A percentile compares a stretch with the other conserved stretches of the same genome.
Conservation (phyloP, 1,284 basidiomycete genomes). For the Ustilago bromivora region DNA sequence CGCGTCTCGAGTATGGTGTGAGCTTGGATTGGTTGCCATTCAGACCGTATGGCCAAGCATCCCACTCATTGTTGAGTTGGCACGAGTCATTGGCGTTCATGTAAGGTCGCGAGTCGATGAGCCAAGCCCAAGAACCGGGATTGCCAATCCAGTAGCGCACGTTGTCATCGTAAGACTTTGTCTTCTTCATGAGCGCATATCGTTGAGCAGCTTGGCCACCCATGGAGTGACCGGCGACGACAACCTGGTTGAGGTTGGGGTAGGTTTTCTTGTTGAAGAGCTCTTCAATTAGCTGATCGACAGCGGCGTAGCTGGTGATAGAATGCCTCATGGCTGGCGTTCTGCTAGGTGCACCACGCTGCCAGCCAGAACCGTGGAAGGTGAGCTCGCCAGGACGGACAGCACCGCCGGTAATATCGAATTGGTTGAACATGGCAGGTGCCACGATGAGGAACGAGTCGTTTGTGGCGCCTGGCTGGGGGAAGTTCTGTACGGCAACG, state of each 20-base stretch:
- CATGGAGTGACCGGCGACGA: constrained; percentile 63
- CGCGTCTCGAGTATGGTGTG: constrained; percentile 26
- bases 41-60: constrained; percentile 67
- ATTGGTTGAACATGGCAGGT: constrained; percentile 40
- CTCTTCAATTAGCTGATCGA: constrained; percentile 50
- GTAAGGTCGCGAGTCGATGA: constrained; percentile 55
- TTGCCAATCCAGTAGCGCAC: constrained; percentile 62
- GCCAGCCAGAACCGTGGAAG: constrained; percentile 55
- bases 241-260: constrained; percentile 62
- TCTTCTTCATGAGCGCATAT: constrained; percentile 56
- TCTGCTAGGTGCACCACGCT: constrained; percentile 45
- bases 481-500: constrained; percentile 38
- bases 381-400: constrained; percentile 34
- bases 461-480: constrained; percentile 28
- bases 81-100: constrained; percentile 41
- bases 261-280: constrained; percentile 56
- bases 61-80: constrained; percentile 25
- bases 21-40: constrained; percentile 55
- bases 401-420: constrained; percentile 51
- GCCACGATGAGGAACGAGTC: constrained; percentile 45
- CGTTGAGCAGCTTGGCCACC: constrained; percentile 62
- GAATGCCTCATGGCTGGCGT: constrained; percentile 48
- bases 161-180: constrained; percentile 48
- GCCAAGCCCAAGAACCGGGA: constrained; percentile 63
- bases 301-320: constrained; percentile 54